Conservation (phyloP, 495 filamentous ascomycete species). For the Cercophora scortea region DNA sequence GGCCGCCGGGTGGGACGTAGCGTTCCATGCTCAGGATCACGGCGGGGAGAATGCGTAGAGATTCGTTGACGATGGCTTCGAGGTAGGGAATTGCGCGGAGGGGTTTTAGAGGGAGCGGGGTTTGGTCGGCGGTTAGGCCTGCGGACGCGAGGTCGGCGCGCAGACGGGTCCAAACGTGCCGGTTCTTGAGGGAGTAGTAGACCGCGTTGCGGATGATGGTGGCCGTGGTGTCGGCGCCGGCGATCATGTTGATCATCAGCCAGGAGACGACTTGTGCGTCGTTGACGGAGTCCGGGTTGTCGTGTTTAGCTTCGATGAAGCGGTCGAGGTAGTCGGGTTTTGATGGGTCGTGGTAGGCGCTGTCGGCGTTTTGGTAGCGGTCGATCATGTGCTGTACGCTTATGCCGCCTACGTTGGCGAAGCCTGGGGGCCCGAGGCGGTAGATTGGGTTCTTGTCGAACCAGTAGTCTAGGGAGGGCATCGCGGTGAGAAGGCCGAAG, state of each 20-base stretch:
- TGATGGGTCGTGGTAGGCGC: conserved; percentile 1
- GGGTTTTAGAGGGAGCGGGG: conserved; percentile 8
- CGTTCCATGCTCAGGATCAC: conserved; percentile 38
- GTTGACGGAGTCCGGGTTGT: conserved; percentile 15
- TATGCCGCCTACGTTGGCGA: conserved; percentile 4
- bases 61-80: conserved; percentile 47
- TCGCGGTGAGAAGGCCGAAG: conserved; percentile 12
- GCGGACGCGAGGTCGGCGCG: conserved; percentile 30
- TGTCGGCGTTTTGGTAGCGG: conserved; percentile 10
- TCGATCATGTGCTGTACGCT: conserved; percentile 4
- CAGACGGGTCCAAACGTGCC: conserved; percentile 28
- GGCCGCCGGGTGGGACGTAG: conserved; percentile 34
- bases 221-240: conserved; percentile 49
- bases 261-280: conserved; percentile 15
- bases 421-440: conserved; percentile 15
- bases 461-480: conserved; percentile 18
- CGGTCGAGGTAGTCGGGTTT: conserved; percentile 20
- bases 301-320: conserved; percentile 18
- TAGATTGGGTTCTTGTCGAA: conserved; percentile 14
- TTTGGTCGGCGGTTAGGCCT: neutral
- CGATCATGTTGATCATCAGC: conserved; percentile 31
- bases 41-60: conserved; percentile 41
- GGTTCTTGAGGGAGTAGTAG: conserved; percentile 43
- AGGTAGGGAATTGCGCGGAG: conserved; percentile 29
- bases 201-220: conserved; percentile 40